Evolutionary conservation across 352 stramenopile genomes (phyloP), one percentile per base, ranked within the genome.

Genomic region (Pythium pectinolyticum): DNA sequence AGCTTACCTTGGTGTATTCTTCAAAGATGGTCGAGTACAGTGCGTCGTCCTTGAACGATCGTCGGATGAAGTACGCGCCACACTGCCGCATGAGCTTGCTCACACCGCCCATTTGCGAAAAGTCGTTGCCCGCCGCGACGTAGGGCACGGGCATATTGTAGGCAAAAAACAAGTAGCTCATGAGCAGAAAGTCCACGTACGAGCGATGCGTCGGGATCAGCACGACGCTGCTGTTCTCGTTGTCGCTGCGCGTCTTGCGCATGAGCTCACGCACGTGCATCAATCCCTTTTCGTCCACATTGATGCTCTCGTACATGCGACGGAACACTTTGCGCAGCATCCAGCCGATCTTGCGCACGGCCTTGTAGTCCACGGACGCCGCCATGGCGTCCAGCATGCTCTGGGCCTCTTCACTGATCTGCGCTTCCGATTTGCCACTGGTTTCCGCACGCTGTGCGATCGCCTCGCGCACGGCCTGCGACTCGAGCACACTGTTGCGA

Each of bases 161-260:
- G 24, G 84, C 86, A 62, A 95, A 95, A 68, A 91, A 95, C 17
- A 95, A 66, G 64, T 93, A 95, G 63, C 83, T 92, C 73, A 95
- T 82, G 50, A 93, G 78, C 54, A 95, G 59, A 34, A 95, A 95
- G 57, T 95, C 86, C 12, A 93, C 75, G 55, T 95, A 95, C 35
- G 82, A 92, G 30, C 86, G 86, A 50, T 95, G 86, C 17, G 86
- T 94, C 40, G 86, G 86, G n/a, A 95, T 81, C 48, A 96, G 72
- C 39, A 96, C 83, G 39, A 94, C 72, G 56, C 77, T 90, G 19
- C 77, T 78, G 35, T 83, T 60, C 22, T 70, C 61, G 2, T 66
- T 46, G n/a, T n/a, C n/a, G n/a, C n/a, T n/a, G n/a, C n/a, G n/a
- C n/a, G n/a, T n/a, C 47, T 46, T 67, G 27, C 78, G 61, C 52